Percentiles rank a stretch among this genome's conserved stretches.
Evolutionary conservation across 2,329 filamentous ascomycete species (phyloP).

Genomic region (Apiospora kogelbergensis): DNA sequence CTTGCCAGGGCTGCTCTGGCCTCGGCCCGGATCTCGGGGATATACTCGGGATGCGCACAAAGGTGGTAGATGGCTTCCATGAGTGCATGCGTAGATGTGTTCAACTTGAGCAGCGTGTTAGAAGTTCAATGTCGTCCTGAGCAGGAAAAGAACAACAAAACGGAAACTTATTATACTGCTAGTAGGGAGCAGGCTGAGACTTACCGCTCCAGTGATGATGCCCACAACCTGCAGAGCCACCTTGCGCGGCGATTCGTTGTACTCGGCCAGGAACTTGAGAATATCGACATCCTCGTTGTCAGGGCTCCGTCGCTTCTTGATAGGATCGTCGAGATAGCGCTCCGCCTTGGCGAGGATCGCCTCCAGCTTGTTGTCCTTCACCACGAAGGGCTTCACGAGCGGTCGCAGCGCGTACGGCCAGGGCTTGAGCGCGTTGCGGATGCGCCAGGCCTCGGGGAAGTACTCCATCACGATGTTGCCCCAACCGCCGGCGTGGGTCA

Average conservation of each 20-base stretch:
- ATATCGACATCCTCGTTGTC: conserved; percentile 6
- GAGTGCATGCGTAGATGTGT: conserved; percentile 2
- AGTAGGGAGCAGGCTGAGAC: not conserved
- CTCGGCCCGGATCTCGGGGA: conserved; percentile 3
- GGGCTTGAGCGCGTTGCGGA: conserved; percentile 5
- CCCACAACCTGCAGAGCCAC: conserved; percentile 1
- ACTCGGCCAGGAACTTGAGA: conserved; percentile 5
- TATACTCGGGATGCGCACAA: conserved; percentile 8
- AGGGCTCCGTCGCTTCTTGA: not conserved
- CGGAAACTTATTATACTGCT: not conserved
- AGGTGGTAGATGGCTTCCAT: conserved; percentile 7
- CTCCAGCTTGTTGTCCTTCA: not conserved
- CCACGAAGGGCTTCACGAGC: not conserved
- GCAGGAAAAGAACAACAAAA: too few relatives aligned
- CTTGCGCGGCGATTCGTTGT: conserved; percentile 3
- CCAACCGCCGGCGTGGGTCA: not conserved
- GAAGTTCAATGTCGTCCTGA: too few relatives aligned
- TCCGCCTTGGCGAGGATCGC: not conserved
- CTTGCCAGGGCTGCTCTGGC: not conserved
- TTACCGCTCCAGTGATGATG: conserved; percentile 8
- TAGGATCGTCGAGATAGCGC: not conserved
- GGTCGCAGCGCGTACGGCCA: not conserved
- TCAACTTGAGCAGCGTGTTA: too few relatives aligned
- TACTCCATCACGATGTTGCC: conserved; percentile 4
- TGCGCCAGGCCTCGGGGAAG: conserved; percentile 6